Evolutionary conservation across 1,284 basidiomycete species (phyloP), one percentile per base, ranked within the genome.

Genomic region (Bjerkandera adusta): DNA sequence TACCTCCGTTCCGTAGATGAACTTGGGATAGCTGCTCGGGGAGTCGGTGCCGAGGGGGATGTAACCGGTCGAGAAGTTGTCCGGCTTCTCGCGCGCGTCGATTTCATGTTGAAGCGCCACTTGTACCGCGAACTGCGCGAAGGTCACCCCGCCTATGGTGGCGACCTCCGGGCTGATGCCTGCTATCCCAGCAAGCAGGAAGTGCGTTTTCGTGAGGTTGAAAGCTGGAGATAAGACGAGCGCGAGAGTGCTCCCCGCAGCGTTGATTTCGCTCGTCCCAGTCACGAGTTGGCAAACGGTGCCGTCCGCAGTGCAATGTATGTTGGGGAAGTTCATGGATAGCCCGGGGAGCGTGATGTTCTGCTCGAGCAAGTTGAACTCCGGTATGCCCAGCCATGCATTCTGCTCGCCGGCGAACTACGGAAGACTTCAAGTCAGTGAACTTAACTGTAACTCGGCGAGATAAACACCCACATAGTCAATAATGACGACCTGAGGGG

Each of bases 1-100:
- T 7, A 76, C 67, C 60, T 78, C 75, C 12, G 73, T 76, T 20
- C 75, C 76, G 56, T 77, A 75, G 35, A 72, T 57, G 27, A 55
- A 51, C 7, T 48, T 47, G 1, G 69, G 65, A 38, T 61, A 61
- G 26, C 62, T 39, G 33, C 57, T 62, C 0, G 71, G 71, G 13
- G 51, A 53, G 15, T 36, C 53, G 5, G 70, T 61, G 1, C 68
- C 70, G 29, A 62, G 64, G 7, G 63, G 60, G 48, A 70, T 67
- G 58, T 72, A 75, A 3, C 72, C 73, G 1, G 69, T 70, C 3
- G 64, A 51, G 63, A 71, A 75, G 51, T 68, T 63, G 16, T 51
- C 32, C 1, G 73, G 73, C 40, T 67, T 70, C 55, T 76, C 68
- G n/a, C 73, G 61, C 10, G 70, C 62, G 51, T 76, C 75, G 38